These are phyloP conservation scores for Telfairia occidentalis DNA, from an alignment of 331 rosid genomes.

Conservation along the genomic window DNA sequence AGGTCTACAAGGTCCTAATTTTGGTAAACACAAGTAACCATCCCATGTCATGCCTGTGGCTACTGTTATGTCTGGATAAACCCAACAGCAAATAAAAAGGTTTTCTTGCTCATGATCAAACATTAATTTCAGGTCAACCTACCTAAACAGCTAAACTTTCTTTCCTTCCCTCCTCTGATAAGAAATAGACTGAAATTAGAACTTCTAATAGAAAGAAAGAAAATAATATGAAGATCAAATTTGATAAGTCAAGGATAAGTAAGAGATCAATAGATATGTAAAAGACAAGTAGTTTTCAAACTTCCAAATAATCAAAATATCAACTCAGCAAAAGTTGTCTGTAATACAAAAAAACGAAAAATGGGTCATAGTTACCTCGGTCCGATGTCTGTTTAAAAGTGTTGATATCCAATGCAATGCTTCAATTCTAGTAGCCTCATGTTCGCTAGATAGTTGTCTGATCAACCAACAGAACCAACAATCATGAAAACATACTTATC, in stretches of 20 bases:
- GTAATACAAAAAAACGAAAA: neutral
- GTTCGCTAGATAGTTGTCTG: constrained; percentile 87
- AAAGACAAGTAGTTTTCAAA: neutral
- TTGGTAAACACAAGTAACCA: neutral
- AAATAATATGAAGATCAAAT: neutral
- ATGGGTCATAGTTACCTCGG: constrained; percentile 40
- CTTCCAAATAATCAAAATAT: too few relatives aligned
- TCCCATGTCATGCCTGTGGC: neutral
- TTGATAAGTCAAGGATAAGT: neutral
- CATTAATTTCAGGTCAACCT: neutral
- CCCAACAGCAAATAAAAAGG: neutral
- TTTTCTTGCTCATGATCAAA: neutral
- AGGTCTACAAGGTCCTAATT: neutral
- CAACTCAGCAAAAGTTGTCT: too few relatives aligned
- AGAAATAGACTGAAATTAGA: too few relatives aligned
- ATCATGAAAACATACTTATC: constrained; percentile 19
- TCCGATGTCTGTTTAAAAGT: constrained; percentile 68
- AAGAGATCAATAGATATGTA: neutral
- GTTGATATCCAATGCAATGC: constrained; percentile 90
- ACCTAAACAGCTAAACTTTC: too few relatives aligned
- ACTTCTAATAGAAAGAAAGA: neutral
- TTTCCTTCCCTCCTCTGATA: neutral
- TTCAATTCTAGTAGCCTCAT: constrained; percentile 96
- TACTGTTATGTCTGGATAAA: neutral
- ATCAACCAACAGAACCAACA: constrained; percentile 26